Conservation (phyloP, 371 early-diverging fungal genomes). For the Mucor racemosus region DNA sequence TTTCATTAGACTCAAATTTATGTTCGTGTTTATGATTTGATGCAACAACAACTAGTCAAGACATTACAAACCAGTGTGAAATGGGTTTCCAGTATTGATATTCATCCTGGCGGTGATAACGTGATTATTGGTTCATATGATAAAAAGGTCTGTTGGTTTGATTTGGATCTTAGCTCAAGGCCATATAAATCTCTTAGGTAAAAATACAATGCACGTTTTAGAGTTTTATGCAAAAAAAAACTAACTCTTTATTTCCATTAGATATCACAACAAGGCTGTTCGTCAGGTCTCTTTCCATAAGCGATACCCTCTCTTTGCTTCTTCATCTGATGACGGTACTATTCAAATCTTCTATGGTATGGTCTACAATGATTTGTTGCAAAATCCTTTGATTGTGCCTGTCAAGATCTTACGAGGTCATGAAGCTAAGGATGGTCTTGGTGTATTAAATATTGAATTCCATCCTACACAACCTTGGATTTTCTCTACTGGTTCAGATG, state of each 20-base stretch:
- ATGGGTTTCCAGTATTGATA: slow-evolving; percentile 94
- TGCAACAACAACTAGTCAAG: slow-evolving; percentile 82
- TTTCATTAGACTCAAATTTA: slow-evolving; percentile 81
- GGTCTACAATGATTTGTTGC: slow-evolving; percentile 93
- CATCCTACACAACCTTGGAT: slow-evolving; percentile 98
- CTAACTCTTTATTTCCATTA: slow-evolving; percentile 11
- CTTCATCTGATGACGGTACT: slow-evolving; percentile 91
- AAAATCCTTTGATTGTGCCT: slow-evolving; percentile 98
- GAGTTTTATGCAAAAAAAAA: neutral
- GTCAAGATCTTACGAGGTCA: slow-evolving; percentile 92
- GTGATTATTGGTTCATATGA: slow-evolving; percentile 95
- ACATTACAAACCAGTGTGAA: slow-evolving; percentile 83
- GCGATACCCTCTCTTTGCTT: slow-evolving; percentile 94
- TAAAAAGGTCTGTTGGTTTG: slow-evolving; percentile 94
- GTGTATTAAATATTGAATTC: slow-evolving; percentile 85
- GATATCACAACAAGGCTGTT: slow-evolving; percentile 89
- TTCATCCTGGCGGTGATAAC: slow-evolving; percentile 94
- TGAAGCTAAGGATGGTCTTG: slow-evolving; percentile 69
- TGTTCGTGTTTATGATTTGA: slow-evolving; percentile 92
- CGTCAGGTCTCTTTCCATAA: slow-evolving; percentile 87
- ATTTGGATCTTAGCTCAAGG: slow-evolving; percentile 88
- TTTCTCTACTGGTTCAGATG: slow-evolving; percentile 81
- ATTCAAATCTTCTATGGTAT: slow-evolving; percentile 96
- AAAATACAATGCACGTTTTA: neutral
- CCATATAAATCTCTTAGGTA: slow-evolving; percentile 90